phyloP scores from a whole-genome alignment of 129 eudicot species.

The Oenanthe sinensis region DNA sequence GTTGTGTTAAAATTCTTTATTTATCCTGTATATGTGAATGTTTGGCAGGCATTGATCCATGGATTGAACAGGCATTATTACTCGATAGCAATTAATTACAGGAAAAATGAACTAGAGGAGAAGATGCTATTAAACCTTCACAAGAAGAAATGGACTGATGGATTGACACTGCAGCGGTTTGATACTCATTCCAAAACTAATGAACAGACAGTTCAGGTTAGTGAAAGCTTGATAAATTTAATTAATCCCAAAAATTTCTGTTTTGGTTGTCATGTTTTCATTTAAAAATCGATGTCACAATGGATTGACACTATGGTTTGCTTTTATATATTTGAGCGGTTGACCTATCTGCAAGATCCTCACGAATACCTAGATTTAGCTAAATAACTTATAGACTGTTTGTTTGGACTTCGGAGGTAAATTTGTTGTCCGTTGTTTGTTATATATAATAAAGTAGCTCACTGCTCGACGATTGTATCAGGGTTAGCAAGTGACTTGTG shows the following conservation, averaged over 20 bases:
- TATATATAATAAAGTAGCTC: background rate
- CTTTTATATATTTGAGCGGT: too few species aligned
- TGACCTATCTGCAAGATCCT: background rate
- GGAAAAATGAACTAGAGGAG: conserved; percentile 93
- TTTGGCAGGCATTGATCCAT: conserved; percentile 75
- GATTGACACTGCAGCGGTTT: conserved; percentile 75
- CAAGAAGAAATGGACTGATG: conserved; percentile 96
- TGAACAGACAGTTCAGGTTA: conserved; percentile 85
- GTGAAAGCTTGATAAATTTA: background rate
- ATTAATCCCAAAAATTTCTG: background rate
- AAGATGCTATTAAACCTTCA: conserved; percentile 88
- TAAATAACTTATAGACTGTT: background rate
- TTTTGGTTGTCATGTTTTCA: background rate
- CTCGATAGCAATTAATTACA: conserved; percentile 83
- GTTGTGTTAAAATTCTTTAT: background rate
- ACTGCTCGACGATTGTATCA: background rate
- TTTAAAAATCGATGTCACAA: background rate
- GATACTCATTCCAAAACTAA: conserved; percentile 86
- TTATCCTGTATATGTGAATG: conserved; percentile 6
- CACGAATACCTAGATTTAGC: background rate
- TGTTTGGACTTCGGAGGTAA: background rate
- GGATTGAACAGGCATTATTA: conserved; percentile 90
- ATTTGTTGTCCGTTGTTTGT: background rate
- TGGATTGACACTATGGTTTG: background rate
- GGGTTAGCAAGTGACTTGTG: background rate